Evolutionary conservation across 202 grass and related monocot species (phyloP), one percentile per base, ranked within the genome.

Genomic region (Schoenoplectus triqueter): DNA sequence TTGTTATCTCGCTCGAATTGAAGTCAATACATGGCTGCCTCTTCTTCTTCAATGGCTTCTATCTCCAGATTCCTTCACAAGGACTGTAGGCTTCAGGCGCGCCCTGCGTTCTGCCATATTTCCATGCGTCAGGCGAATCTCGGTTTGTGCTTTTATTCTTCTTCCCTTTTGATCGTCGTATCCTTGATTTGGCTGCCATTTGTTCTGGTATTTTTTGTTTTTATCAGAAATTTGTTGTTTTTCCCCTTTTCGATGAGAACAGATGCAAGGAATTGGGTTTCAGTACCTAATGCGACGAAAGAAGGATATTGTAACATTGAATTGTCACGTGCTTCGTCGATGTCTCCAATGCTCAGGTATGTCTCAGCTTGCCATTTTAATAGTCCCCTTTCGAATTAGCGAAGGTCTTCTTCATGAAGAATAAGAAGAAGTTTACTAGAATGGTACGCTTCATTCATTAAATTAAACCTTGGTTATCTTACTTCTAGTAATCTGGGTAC

Each of bases 31-130:
- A 84, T 10, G 40, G 85, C 80, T 50, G 47, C 31, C 73, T 47
- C 85, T 51, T 78, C 85, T 51, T 81, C 74, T 74, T 72, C 88
- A 80, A 88, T 92, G 91, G 88, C 93, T 3, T 98, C 95, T 78
- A 85, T 94, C 82, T 94, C 93, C 57, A 73, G 84, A 72, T 89
- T 90, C 59, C 90, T 98, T 68, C 84, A 69, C 68, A 68, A 17
- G 9, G 76, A 82, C n/a, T 64, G 85, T 42, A 73, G 80, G 44
- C 55, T 77, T 57, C 60, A 39, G 6, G 45, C 68, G 45, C 82
- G 65, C 69, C 75, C 73, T 44, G 64, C 60, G 69, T 19, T 80
- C 13, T 50, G 19, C 69, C 79, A 21, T 74, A 44, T 17, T 77
- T 66, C 61, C 84, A 73, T 52, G 57, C 66, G 63, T 64, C 67